A percentile compares a stretch with the other conserved stretches of the same genome.
Conservation (phyloP, 495 filamentous ascomycete genomes). For the Podospora fimiseda region DNA sequence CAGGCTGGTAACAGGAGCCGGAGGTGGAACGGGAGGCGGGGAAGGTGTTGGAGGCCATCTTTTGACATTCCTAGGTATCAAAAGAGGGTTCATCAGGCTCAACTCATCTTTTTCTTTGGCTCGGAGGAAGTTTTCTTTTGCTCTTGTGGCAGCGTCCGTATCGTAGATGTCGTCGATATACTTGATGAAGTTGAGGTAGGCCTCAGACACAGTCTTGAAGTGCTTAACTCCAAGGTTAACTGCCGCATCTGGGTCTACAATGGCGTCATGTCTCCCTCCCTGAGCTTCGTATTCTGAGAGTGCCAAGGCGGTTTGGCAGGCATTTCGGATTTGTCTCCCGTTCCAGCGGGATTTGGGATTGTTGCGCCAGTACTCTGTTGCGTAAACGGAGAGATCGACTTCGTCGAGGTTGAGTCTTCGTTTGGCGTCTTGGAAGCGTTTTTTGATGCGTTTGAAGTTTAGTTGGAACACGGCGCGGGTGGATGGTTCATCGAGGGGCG, state of each 20-base stretch:
- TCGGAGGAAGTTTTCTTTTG: background rate
- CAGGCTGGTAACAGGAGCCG: too few species aligned
- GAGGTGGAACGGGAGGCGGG: too few species aligned
- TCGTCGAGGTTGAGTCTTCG: background rate
- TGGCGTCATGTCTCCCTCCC: background rate
- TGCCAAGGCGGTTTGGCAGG: constrained; percentile 34
- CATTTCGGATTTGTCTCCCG: constrained; percentile 39
- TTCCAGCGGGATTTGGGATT: constrained; percentile 26
- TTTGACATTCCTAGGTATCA: too few species aligned
- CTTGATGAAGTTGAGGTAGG: background rate
- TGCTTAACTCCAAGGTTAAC: background rate
- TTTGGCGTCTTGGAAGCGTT: background rate
- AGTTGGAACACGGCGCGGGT: constrained; percentile 12
- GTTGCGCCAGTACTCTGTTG: constrained; percentile 4
- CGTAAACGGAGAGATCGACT: constrained; percentile 8
- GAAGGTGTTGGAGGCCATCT: too few species aligned
- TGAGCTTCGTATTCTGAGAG: constrained; percentile 22
- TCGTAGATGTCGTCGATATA: background rate
- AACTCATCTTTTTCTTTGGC: background rate
- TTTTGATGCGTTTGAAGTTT: constrained; percentile 2
- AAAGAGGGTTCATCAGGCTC: too few species aligned
- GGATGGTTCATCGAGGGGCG: constrained; percentile 15
- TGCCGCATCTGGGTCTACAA: background rate
- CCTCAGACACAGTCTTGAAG: background rate
- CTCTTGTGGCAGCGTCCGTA: background rate